Evolutionary conservation across 2,329 filamentous ascomycete genomes (phyloP).

Genomic region (Penicillium sclerotigenum): DNA sequence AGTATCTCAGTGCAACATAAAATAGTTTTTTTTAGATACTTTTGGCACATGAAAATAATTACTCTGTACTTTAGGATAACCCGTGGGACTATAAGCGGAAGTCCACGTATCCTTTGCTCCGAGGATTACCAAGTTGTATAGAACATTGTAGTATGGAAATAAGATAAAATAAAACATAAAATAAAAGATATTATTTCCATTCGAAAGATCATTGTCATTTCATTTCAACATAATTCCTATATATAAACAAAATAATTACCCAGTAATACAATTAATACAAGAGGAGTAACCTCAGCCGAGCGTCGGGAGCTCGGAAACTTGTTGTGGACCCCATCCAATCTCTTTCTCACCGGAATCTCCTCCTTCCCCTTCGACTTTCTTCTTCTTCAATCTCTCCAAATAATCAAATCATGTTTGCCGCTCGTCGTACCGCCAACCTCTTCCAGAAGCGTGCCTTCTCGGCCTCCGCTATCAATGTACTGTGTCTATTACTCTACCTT

Average conservation of each 20-base stretch:
- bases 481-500: conserved; percentile 26
- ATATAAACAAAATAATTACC: not conserved
- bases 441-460: conserved; percentile 78
- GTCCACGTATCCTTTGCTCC: not conserved
- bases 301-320: conserved; percentile 20
- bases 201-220: not conserved
- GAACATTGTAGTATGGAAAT: not conserved
- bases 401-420: conserved; percentile 66
- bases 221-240: no score
- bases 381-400: conserved; percentile 18
- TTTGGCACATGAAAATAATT: not conserved
- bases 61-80: no score
- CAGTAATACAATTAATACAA: not conserved
- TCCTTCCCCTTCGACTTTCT: conserved; percentile 12
- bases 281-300: conserved; percentile 8
- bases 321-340: conserved; percentile 9
- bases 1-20: no score
- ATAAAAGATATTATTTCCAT: no score
- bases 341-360: conserved; percentile 13
- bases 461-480: conserved; percentile 72
- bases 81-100: not conserved
- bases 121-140: no score
- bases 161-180: no score
- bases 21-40: no score
- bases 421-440: conserved; percentile 53